These are phyloP conservation scores for Cercospora sp. DNA, from an alignment of 2,329 filamentous ascomycete genomes.

Conservation along the genomic window DNA sequence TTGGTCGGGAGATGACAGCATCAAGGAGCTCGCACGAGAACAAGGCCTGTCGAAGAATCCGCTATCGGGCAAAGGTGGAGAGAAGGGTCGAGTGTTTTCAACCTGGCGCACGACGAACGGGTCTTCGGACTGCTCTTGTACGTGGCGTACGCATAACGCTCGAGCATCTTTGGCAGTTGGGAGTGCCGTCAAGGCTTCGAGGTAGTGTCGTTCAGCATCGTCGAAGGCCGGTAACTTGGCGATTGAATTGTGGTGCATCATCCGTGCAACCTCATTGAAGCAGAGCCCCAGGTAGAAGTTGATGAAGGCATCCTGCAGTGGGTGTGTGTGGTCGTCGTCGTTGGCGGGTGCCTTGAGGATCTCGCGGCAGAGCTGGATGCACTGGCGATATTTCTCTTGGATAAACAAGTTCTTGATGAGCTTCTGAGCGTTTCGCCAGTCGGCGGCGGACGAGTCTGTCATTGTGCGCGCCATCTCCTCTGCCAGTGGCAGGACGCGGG, in stretches of 20 bases:
- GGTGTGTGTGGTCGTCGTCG: slow-evolving; percentile 16
- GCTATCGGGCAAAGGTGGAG: slow-evolving; percentile 11
- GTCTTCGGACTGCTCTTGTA: neutral
- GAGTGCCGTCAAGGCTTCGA: slow-evolving; percentile 32
- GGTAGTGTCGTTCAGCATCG: slow-evolving; percentile 45
- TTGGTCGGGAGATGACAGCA: slow-evolving; percentile 17
- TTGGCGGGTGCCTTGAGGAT: slow-evolving; percentile 23
- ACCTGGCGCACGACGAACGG: slow-evolving; percentile 10
- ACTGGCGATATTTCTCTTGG: slow-evolving; percentile 35
- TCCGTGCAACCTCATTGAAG: slow-evolving; percentile 50
- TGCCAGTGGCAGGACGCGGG: neutral
- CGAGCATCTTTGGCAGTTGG: slow-evolving; percentile 27
- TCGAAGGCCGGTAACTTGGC: slow-evolving; percentile 47
- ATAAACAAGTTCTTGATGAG: slow-evolving; percentile 38
- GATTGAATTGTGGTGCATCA: slow-evolving; percentile 49
- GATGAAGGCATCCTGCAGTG: slow-evolving; percentile 41
- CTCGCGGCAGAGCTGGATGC: slow-evolving; percentile 36
- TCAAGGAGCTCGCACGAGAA: slow-evolving; percentile 15
- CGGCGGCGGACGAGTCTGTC: neutral
- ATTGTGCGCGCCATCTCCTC: slow-evolving; percentile 1
- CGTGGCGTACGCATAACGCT: slow-evolving; percentile 11
- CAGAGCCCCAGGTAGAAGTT: slow-evolving; percentile 51
- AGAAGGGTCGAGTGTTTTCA: neutral
- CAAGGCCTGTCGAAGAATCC: slow-evolving; percentile 8
- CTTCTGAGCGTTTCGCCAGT: slow-evolving; percentile 27